phyloP scores from a whole-genome alignment of 164 flowering plant species.

The Vitis cinerea region DNA sequence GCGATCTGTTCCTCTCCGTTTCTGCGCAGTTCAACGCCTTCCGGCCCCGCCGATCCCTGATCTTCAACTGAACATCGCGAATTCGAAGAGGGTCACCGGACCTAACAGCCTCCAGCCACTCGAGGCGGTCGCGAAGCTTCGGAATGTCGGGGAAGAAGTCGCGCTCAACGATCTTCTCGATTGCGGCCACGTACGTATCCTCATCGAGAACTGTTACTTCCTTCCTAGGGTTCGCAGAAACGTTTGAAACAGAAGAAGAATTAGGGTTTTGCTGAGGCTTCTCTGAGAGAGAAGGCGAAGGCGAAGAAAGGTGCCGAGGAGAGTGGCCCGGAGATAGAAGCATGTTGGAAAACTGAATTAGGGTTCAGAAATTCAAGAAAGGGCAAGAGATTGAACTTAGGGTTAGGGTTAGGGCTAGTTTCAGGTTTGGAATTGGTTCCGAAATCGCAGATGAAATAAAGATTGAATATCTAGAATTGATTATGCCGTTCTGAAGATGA shows the following conservation, averaged over 20 bases:
- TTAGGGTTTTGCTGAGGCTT: constrained; percentile 9
- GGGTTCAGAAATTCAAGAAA: no score
- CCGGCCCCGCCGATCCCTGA: constrained; percentile 68
- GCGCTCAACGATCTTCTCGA: constrained; percentile 89
- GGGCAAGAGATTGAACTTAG: no score
- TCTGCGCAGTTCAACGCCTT: constrained; percentile 14
- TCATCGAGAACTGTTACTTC: constrained; percentile 68
- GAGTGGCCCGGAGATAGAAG: constrained; percentile 89
- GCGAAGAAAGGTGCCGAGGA: constrained; percentile 76
- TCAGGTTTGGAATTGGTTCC: no score
- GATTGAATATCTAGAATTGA: no score
- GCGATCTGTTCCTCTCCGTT: constrained; percentile 28
- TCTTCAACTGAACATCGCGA: constrained; percentile 93
- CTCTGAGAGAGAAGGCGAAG: constrained; percentile 38
- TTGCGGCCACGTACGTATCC: constrained; percentile 72
- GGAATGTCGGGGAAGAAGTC: constrained; percentile 93
- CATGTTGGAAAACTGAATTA: constrained; percentile 34
- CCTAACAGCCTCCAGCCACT: constrained; percentile 80
- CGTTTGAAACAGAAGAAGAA: constrained; percentile 10
- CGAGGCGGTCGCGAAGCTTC: constrained; percentile 85
- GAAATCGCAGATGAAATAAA: no score
- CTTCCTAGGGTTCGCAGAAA: constrained; percentile 16
- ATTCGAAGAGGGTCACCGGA: constrained; percentile 74
- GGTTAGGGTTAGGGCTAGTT: no score
- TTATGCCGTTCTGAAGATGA: background rate